phyloP scores from a whole-genome alignment of 352 stramenopile species.

The Phytophthora fragariaefolia region DNA sequence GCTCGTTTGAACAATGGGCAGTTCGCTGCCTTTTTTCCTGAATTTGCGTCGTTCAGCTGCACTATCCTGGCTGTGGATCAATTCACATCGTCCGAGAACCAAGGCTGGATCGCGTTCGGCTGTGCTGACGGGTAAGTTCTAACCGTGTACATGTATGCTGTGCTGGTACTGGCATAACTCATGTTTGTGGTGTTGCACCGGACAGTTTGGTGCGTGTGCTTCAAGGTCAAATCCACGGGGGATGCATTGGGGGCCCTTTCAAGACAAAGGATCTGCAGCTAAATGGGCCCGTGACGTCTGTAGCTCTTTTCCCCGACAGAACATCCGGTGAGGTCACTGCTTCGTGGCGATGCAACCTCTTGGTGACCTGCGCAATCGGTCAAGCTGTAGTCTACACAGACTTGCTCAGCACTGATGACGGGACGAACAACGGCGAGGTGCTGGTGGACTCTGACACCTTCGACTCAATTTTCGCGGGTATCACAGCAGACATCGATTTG shows the following conservation, averaged over 20 bases:
- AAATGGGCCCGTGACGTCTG: constrained; percentile 64
- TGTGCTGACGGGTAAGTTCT: constrained; percentile 69
- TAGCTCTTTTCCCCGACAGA: constrained; percentile 56
- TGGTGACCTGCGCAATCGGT: constrained; percentile 72
- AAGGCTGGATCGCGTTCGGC: constrained; percentile 63
- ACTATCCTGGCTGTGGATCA: constrained; percentile 62
- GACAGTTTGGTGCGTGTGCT: constrained; percentile 62
- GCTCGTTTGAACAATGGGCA: constrained; percentile 63
- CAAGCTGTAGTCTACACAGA: constrained; percentile 64
- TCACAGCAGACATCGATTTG: constrained; percentile 66
- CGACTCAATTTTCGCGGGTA: constrained; percentile 66
- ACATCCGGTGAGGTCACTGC: neutral
- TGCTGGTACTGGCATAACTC: constrained; percentile 8
- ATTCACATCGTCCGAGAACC: constrained; percentile 29
- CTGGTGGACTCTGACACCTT: constrained; percentile 61
- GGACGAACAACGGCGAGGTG: constrained; percentile 23
- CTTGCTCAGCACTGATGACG: constrained; percentile 40
- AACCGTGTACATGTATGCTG: no score
- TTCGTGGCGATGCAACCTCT: constrained; percentile 50
- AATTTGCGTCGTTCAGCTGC: constrained; percentile 64
- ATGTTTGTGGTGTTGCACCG: neutral
- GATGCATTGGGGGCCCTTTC: constrained; percentile 54
- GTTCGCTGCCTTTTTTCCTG: constrained; percentile 73
- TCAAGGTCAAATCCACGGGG: constrained; percentile 38
- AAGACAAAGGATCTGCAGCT: constrained; percentile 58